Evolutionary conservation across 768 basidiomycete species (phyloP).

Genomic region (Tylopilus felleus): DNA sequence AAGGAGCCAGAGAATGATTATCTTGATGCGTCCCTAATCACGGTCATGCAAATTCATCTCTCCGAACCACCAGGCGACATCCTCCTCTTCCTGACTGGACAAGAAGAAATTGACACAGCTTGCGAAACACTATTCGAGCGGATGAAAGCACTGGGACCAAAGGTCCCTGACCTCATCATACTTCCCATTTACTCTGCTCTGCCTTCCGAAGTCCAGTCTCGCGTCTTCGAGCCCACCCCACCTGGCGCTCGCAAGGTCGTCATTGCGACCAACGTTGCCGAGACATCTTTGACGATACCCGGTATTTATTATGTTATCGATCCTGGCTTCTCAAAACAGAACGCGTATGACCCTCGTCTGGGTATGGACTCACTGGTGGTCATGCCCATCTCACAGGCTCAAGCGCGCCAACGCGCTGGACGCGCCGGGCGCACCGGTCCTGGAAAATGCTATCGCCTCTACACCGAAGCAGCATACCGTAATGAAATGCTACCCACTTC

Average conservation of each 20-base stretch:
- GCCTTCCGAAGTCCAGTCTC: constrained; percentile 96
- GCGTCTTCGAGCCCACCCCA: constrained; percentile 97
- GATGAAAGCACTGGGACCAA: constrained; percentile 98
- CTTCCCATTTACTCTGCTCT: constrained; percentile 97
- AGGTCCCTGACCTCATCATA: constrained; percentile 95
- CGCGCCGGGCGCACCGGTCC: constrained; percentile 98
- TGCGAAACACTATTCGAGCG: constrained; percentile 98
- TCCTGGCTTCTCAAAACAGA: constrained; percentile 98
- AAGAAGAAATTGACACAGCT: constrained; percentile 97
- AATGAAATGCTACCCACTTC: constrained; percentile 99
- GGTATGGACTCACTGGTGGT: constrained; percentile 99
- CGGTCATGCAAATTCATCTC: constrained; percentile 98
- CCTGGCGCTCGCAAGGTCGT: constrained; percentile 98
- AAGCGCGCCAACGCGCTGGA: constrained; percentile 92
- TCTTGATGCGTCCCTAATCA: constrained; percentile 96
- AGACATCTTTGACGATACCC: constrained; percentile 96
- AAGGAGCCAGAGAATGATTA: constrained; percentile 98
- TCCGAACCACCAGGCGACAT: constrained; percentile 97
- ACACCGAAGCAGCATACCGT: constrained; percentile 96
- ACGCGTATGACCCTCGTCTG: constrained; percentile 93
- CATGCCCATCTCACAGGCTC: constrained; percentile 98
- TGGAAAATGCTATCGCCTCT: constrained; percentile 96
- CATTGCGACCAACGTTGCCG: constrained; percentile 99
- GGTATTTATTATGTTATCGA: constrained; percentile 99
- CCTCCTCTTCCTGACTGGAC: constrained; percentile 95